Conservation (phyloP, 139 green algal species). For the Chlamydomonas sp. region DNA sequence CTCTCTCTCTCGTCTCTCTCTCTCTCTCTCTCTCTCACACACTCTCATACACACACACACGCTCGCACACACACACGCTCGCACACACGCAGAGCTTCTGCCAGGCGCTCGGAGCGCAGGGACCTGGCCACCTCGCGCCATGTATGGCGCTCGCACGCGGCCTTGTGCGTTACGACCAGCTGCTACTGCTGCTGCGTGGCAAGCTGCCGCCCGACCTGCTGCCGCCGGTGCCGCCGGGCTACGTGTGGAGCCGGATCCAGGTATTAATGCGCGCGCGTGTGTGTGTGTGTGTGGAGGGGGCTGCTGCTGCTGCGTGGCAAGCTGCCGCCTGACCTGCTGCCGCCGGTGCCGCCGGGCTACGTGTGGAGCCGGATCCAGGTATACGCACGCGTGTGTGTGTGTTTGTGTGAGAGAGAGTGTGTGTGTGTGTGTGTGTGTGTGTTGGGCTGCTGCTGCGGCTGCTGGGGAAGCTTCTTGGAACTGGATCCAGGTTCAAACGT, state of each 20-base stretch:
- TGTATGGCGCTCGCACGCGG: not conserved
- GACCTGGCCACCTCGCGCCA: not conserved
- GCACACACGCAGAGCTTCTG: not conserved
- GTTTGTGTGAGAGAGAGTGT: too few relatives aligned
- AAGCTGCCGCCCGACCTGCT: conserved; percentile 55
- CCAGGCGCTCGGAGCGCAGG: not conserved
- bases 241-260: conserved; percentile 50
- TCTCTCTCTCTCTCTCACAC: too few relatives aligned
- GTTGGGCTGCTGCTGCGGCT: conserved; percentile 47
- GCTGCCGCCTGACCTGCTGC: conserved; percentile 51
- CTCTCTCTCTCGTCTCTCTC: too few relatives aligned
- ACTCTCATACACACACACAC: too few relatives aligned
- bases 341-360: conserved; percentile 54
- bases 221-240: conserved; percentile 49
- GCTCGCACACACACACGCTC: too few relatives aligned
- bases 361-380: conserved; percentile 42
- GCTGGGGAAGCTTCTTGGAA: too few relatives aligned
- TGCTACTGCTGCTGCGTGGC: conserved; percentile 51
- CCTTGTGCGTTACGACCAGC: conserved; percentile 41
- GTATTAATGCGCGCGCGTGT: too few relatives aligned
- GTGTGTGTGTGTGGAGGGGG: conserved; percentile 44
- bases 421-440: conserved; percentile 38
- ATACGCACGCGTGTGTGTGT: too few relatives aligned
- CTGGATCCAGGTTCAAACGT: too few relatives aligned
- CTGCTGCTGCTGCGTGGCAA: conserved; percentile 50